Evolutionary conservation across 75 land plant species (phyloP).

Genomic region (Sequoia sempervirens): DNA sequence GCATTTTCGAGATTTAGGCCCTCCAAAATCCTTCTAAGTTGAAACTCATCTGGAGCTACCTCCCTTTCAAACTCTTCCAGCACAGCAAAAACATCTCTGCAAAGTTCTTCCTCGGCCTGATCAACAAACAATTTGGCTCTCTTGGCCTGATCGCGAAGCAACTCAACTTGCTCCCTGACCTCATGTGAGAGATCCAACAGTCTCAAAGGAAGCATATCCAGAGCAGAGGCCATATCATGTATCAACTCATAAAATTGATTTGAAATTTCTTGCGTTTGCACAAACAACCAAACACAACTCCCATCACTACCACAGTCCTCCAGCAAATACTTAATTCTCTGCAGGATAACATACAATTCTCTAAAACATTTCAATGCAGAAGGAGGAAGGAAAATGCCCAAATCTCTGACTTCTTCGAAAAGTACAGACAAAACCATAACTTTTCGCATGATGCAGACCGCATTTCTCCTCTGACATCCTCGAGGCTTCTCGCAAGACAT

Average conservation of each 20-base stretch:
- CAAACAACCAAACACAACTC: constrained; percentile 48
- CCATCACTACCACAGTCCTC: constrained; percentile 52
- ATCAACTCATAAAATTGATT: constrained; percentile 33
- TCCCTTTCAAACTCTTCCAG: constrained; percentile 41
- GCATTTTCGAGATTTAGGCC: constrained; percentile 39
- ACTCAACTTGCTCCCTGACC: constrained; percentile 56
- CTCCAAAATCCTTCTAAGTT: constrained; percentile 38
- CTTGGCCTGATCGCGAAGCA: constrained; percentile 50
- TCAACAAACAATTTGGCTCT: constrained; percentile 40
- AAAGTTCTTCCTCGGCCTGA: constrained; percentile 27
- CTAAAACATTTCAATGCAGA: constrained; percentile 46
- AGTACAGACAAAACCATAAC: constrained; percentile 40
- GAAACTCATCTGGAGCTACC: constrained; percentile 29
- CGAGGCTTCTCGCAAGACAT: not conserved
- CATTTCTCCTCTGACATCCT: constrained; percentile 33
- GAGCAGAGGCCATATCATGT: constrained; percentile 42
- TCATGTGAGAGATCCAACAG: constrained; percentile 39
- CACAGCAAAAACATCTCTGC: constrained; percentile 25
- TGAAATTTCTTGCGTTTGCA: constrained; percentile 38
- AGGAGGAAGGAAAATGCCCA: constrained; percentile 20
- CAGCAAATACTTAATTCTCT: constrained; percentile 40
- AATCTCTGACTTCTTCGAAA: constrained; percentile 56
- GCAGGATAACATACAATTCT: constrained; percentile 60
- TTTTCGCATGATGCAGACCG: constrained; percentile 37
- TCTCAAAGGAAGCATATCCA: constrained; percentile 59